A percentile compares a stretch with the other conserved stretches of the same genome.
These are phyloP conservation scores for Salix dunnii DNA, from an alignment of 345 rosid genomes.

Conservation along the genomic window DNA sequence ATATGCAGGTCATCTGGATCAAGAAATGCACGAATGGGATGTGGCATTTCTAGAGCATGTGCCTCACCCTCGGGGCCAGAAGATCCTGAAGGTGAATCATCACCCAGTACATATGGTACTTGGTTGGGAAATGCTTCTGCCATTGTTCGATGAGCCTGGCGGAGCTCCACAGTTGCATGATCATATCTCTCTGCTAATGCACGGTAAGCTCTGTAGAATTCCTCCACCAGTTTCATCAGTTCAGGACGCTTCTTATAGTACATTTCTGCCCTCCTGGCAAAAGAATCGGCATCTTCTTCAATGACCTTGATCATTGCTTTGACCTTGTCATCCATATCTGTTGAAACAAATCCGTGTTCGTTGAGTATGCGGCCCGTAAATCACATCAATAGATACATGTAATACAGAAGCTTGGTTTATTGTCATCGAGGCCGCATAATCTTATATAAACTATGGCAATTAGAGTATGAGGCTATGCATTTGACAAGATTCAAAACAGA, in stretches of 20 bases:
- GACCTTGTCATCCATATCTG: constrained; percentile 85
- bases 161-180: constrained; percentile 62
- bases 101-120: constrained; percentile 16
- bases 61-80: constrained; percentile 21
- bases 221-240: constrained; percentile 64
- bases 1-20: constrained; percentile 44
- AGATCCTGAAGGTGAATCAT: constrained; percentile 18
- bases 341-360: background rate
- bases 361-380: background rate
- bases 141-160: constrained; percentile 37
- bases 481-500: background rate
- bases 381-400: background rate
- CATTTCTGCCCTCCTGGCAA: constrained; percentile 89
- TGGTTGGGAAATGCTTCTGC: constrained; percentile 32
- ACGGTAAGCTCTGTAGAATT: constrained; percentile 76
- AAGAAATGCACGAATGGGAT: constrained; percentile 36
- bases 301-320: constrained; percentile 75
- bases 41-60: constrained; percentile 28
- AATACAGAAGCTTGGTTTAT: background rate
- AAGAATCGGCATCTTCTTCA: constrained; percentile 86
- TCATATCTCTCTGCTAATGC: constrained; percentile 88
- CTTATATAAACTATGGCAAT: background rate
- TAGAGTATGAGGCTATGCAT: background rate
- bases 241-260: constrained; percentile 83
- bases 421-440: background rate